Conservation (phyloP, 768 basidiomycete genomes). For the Serendipita vermifera region DNA sequence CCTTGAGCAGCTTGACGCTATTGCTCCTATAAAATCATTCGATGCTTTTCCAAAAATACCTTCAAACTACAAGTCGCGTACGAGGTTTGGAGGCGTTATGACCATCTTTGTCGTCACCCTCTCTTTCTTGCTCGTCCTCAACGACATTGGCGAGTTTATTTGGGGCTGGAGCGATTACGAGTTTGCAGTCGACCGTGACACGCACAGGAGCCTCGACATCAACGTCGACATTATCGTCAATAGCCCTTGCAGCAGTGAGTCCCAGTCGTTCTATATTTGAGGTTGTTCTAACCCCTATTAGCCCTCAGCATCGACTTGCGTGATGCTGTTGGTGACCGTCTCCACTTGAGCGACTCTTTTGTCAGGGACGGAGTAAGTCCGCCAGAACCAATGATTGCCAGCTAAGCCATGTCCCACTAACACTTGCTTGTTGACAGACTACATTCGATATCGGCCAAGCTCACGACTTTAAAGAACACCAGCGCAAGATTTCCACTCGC, state of each 20-base stretch:
- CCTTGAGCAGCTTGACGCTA: conserved; percentile 40
- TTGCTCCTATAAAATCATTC: conserved; percentile 55
- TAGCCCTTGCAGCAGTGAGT: conserved; percentile 86
- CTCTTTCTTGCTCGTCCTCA: conserved; percentile 63
- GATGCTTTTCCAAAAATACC: conserved; percentile 84
- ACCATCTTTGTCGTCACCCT: conserved; percentile 52
- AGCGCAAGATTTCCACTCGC: conserved; percentile 48
- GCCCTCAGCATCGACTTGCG: conserved; percentile 79
- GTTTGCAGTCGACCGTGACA: conserved; percentile 69
- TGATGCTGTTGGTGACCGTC: conserved; percentile 85
- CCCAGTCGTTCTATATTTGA: not conserved
- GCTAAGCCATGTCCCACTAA: conserved; percentile 9
- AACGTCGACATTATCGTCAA: conserved; percentile 89
- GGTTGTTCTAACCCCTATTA: conserved; percentile 22
- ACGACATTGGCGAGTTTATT: conserved; percentile 81
- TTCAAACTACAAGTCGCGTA: conserved; percentile 65
- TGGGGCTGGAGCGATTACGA: conserved; percentile 89
- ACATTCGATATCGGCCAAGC: conserved; percentile 75
- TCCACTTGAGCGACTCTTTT: conserved; percentile 70
- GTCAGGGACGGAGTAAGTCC: conserved; percentile 67
- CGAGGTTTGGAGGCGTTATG: conserved; percentile 68
- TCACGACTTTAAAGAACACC: conserved; percentile 53
- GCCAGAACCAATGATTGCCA: not conserved
- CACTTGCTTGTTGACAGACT: conserved; percentile 32
- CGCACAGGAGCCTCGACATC: conserved; percentile 53